A percentile compares a stretch with the other conserved stretches of the same genome.
phyloP scores from a whole-genome alignment of 1,284 basidiomycete species.

The Cutaneotrichosporon cavernicola region DNA sequence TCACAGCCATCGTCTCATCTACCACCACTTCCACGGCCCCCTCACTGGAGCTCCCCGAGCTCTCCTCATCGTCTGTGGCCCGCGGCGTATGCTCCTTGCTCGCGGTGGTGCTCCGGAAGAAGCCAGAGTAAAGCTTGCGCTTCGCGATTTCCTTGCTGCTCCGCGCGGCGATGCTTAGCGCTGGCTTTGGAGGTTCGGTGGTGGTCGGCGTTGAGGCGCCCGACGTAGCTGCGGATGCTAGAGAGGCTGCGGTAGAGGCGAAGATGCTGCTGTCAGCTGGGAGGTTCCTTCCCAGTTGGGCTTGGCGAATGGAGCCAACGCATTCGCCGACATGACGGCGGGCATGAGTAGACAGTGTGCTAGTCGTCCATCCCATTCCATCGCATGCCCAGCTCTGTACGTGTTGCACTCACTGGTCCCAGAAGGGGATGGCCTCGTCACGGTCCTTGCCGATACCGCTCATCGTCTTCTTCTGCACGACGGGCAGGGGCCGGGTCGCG shows the following conservation, averaged over 20 bases:
- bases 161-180: slow-evolving; percentile 60
- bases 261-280: slow-evolving; percentile 62
- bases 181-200: slow-evolving; percentile 44
- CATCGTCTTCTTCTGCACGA: slow-evolving; percentile 79
- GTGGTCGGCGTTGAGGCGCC: slow-evolving; percentile 39
- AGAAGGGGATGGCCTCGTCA: slow-evolving; percentile 91
- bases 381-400: too few relatives aligned
- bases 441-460: slow-evolving; percentile 83
- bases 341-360: background rate
- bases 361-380: too few relatives aligned
- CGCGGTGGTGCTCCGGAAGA: slow-evolving; percentile 72
- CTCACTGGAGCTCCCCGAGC: slow-evolving; percentile 5
- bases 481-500: slow-evolving; percentile 64
- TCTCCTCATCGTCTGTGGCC: slow-evolving; percentile 18
- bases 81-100: slow-evolving; percentile 53
- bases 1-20: background rate
- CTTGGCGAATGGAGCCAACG: too few relatives aligned
- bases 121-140: slow-evolving; percentile 70
- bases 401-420: slow-evolving; percentile 76
- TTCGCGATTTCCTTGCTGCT: slow-evolving; percentile 76
- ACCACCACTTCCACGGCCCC: slow-evolving; percentile 4
- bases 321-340: too few relatives aligned
- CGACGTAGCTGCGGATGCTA: slow-evolving; percentile 58
- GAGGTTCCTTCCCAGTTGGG: too few relatives aligned
- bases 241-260: slow-evolving; percentile 70